Evolutionary conservation across 495 filamentous ascomycete species (phyloP).

Genomic region (Aspergillus panamensis): DNA sequence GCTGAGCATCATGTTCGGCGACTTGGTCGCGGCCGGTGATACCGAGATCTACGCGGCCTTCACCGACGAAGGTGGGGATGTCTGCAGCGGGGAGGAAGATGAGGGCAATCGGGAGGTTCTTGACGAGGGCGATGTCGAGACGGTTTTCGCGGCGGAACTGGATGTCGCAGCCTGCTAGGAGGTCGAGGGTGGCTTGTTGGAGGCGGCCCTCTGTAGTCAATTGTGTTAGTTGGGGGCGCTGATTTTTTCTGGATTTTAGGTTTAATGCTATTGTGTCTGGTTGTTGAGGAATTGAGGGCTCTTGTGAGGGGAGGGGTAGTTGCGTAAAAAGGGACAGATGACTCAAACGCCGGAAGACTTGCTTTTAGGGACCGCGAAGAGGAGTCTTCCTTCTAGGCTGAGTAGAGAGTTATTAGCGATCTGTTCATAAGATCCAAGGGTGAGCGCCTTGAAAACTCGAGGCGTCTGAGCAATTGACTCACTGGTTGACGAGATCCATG

Average conservation of each 20-base stretch:
- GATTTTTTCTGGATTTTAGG: conserved; percentile 1
- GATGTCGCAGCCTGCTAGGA: conserved; percentile 89
- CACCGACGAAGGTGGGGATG: conserved; percentile 94
- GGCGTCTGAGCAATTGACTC: conserved; percentile 39
- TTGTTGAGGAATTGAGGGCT: conserved; percentile 8
- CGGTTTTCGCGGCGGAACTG: conserved; percentile 91
- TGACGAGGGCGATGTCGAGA: conserved; percentile 92
- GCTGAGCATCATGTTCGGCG: conserved; percentile 77
- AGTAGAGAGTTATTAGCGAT: conserved; percentile 6
- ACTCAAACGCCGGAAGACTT: conserved; percentile 41
- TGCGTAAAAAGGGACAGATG: conserved; percentile 10
- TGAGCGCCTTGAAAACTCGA: not conserved
- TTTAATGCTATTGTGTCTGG: conserved; percentile 6
- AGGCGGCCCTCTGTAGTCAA: conserved; percentile 78
- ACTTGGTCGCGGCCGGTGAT: conserved; percentile 95
- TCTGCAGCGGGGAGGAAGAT: conserved; percentile 96
- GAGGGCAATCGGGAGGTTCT: conserved; percentile 91
- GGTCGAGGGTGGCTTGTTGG: conserved; percentile 77
- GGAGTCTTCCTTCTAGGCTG: conserved; percentile 79
- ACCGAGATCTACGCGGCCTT: conserved; percentile 88
- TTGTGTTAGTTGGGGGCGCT: not conserved
- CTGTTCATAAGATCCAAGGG: not conserved
- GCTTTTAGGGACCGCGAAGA: conserved; percentile 98
- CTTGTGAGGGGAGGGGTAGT: not conserved
- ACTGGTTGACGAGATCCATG: conserved; percentile 88